A percentile compares a stretch with the other conserved stretches of the same genome.
phyloP scores from a whole-genome alignment of 495 filamentous ascomycete genomes.

The Xylaria telfairii region DNA sequence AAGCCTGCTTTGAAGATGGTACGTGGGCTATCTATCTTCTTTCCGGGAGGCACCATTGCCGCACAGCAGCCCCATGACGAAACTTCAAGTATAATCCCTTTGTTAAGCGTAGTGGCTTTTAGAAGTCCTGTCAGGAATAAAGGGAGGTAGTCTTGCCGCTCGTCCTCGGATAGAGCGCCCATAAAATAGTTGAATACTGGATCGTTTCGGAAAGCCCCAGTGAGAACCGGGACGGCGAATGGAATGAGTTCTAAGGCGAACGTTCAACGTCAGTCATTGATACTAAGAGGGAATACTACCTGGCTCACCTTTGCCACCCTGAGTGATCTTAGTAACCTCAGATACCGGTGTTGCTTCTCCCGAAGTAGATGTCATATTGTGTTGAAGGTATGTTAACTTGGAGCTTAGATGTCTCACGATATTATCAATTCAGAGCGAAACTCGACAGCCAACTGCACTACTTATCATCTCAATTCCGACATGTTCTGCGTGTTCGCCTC shows the following conservation, averaged over 20 bases:
- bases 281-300: not conserved
- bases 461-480: not conserved
- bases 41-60: conserved; percentile 14
- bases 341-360: not conserved
- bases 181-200: conserved; percentile 18
- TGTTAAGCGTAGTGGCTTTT: conserved; percentile 3
- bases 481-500: not conserved
- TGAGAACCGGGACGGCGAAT: not conserved
- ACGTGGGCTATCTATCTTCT: conserved; percentile 1
- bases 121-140: not conserved
- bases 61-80: conserved; percentile 22
- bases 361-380: not conserved
- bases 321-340: not conserved
- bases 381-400: not conserved
- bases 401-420: not conserved
- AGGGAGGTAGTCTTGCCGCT: conserved; percentile 4
- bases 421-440: not conserved
- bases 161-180: conserved; percentile 9
- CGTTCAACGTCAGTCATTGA: not conserved
- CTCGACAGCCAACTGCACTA: not conserved
- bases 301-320: conserved; percentile 2
- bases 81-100: conserved; percentile 13
- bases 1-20: conserved; percentile 1
- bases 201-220: conserved; percentile 5
- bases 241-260: not conserved